Percentiles rank a stretch among this genome's conserved stretches.
These are phyloP conservation scores for Eucalyptus viminalis DNA, from an alignment of 345 rosid genomes.

Conservation along the genomic window DNA sequence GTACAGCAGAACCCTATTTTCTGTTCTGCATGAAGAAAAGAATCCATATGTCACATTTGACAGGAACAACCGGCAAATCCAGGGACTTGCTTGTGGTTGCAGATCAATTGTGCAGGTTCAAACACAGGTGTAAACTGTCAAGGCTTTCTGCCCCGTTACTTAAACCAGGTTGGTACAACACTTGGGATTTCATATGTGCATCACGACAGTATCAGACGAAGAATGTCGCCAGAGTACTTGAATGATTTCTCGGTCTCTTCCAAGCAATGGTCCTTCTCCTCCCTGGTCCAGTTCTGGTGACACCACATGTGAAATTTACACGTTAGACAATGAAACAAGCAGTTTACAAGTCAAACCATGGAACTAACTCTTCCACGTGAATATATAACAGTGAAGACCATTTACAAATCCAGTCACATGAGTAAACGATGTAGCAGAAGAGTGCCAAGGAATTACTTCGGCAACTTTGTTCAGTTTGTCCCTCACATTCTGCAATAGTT, in stretches of 20 bases:
- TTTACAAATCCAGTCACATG: neutral
- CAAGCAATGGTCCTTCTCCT: slow-evolving; percentile 76
- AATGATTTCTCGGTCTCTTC: slow-evolving; percentile 95
- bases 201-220: slow-evolving; percentile 57
- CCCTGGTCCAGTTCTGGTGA: slow-evolving; percentile 62
- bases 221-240: slow-evolving; percentile 82
- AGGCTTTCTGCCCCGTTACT: neutral
- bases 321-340: neutral
- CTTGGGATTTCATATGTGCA: neutral
- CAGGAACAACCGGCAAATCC: neutral
- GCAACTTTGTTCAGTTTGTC: slow-evolving; percentile 85
- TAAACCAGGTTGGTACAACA: neutral
- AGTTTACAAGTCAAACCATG: neutral
- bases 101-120: neutral
- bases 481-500: slow-evolving; percentile 74
- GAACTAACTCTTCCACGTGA: neutral
- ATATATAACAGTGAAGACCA: neutral
- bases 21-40: neutral
- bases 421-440: neutral
- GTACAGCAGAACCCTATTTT: neutral
- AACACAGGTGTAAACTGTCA: neutral
- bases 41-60: neutral
- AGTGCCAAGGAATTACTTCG: slow-evolving; percentile 25
- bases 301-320: neutral
- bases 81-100: neutral